A percentile compares a stretch with the other conserved stretches of the same genome.
These are phyloP conservation scores for Pleurotus salmoneostramineus DNA, from an alignment of 768 basidiomycete species.

Conservation along the genomic window DNA sequence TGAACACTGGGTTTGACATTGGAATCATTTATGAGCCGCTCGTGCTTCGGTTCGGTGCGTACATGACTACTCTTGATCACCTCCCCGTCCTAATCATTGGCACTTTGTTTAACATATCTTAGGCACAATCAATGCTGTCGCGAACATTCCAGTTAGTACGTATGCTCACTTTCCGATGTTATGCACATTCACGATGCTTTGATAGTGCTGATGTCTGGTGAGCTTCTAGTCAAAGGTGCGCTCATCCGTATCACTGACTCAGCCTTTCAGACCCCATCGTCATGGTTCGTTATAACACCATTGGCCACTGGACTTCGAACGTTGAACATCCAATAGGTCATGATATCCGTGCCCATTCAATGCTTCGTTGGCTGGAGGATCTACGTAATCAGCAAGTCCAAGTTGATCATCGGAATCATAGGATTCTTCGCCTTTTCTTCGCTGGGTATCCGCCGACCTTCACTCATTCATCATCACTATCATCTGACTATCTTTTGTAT, in stretches of 20 bases:
- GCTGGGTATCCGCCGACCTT: background rate
- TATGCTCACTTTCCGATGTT: background rate
- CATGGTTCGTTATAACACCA: background rate
- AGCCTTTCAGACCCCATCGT: slow-evolving; percentile 4
- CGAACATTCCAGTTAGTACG: slow-evolving; percentile 5
- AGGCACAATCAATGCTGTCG: slow-evolving; percentile 1
- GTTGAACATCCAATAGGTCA: slow-evolving; percentile 1
- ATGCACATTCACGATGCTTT: background rate
- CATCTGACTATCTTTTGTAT: background rate
- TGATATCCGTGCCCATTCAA: slow-evolving; percentile 10
- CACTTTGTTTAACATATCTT: background rate
- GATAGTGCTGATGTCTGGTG: slow-evolving; percentile 8
- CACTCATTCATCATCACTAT: background rate
- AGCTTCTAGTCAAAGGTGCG: background rate
- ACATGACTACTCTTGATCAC: too few relatives aligned
- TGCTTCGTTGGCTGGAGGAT: slow-evolving; percentile 9
- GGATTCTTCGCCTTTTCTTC: slow-evolving; percentile 6
- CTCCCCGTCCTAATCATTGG: too few relatives aligned
- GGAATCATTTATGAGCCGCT: slow-evolving; percentile 11
- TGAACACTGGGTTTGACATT: slow-evolving; percentile 11
- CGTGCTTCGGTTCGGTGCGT: slow-evolving; percentile 7
- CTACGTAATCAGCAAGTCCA: slow-evolving; percentile 7
- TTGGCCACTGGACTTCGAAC: background rate
- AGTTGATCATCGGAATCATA: background rate
- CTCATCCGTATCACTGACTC: background rate